Conservation (phyloP, 2,329 filamentous ascomycete genomes). For the Teratosphaeria zuluensis region DNA sequence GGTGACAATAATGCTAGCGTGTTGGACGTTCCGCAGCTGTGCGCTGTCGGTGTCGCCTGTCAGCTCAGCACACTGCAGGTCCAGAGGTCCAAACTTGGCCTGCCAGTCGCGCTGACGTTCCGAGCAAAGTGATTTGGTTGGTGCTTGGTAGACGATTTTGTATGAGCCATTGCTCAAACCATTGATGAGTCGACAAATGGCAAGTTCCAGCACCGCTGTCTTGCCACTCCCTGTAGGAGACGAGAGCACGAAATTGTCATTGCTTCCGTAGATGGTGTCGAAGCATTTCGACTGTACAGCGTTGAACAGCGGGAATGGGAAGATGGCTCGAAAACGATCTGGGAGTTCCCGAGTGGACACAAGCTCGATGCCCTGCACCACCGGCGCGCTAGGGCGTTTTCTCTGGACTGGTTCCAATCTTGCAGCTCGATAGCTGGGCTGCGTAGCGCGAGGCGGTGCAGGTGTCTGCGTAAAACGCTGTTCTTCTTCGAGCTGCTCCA, state of each 20-base stretch:
- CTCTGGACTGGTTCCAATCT: not conserved
- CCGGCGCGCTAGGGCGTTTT: slow-evolving; percentile 18
- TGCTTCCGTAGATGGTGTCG: slow-evolving; percentile 51
- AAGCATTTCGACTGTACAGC: slow-evolving; percentile 77
- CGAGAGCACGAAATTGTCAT: slow-evolving; percentile 69
- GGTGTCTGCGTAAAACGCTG: not conserved
- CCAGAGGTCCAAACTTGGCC: slow-evolving; percentile 59
- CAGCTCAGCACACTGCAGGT: slow-evolving; percentile 62
- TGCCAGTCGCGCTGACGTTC: slow-evolving; percentile 72
- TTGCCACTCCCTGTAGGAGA: slow-evolving; percentile 82
- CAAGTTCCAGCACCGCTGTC: slow-evolving; percentile 70
- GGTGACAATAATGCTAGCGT: slow-evolving; percentile 72
- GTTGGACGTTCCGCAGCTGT: slow-evolving; percentile 59
- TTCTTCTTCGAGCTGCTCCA: slow-evolving; percentile 4
- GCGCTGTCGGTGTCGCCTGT: slow-evolving; percentile 68
- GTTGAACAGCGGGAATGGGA: slow-evolving; percentile 68
- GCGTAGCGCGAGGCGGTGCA: not conserved
- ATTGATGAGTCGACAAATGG: slow-evolving; percentile 62
- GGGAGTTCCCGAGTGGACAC: slow-evolving; percentile 53
- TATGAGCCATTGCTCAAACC: slow-evolving; percentile 49
- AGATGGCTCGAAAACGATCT: slow-evolving; percentile 59
- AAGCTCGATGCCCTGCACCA: slow-evolving; percentile 51
- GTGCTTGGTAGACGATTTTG: slow-evolving; percentile 79
- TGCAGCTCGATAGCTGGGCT: not conserved
- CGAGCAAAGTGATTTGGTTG: slow-evolving; percentile 72